Evolutionary conservation across 2,329 filamentous ascomycete genomes (phyloP).

Genomic region (Hypocrella siamensis): DNA sequence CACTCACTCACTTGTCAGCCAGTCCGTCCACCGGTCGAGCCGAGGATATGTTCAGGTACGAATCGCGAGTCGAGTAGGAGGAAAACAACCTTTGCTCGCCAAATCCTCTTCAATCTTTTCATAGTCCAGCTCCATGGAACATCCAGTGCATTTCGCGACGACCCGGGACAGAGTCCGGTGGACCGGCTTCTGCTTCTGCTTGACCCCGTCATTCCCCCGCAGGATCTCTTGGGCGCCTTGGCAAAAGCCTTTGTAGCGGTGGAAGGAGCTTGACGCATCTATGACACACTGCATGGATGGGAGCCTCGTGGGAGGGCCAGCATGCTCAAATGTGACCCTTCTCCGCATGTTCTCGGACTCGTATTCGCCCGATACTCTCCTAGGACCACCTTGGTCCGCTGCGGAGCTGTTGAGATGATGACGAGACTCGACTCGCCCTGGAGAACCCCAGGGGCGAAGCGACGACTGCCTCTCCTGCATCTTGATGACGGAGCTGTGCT

Average conservation of each 20-base stretch:
- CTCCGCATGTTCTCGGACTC: background rate
- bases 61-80: too few species aligned
- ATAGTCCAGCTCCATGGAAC: slow-evolving; percentile 37
- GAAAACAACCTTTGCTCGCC: slow-evolving; percentile 31
- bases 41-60: too few species aligned
- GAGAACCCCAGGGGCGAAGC: background rate
- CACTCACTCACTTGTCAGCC: background rate
- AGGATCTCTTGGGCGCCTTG: slow-evolving; percentile 34
- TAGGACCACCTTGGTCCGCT: too few species aligned
- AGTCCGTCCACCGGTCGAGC: too few species aligned
- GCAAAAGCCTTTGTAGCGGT: slow-evolving; percentile 37
- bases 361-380: slow-evolving; percentile 1
- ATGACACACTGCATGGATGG: slow-evolving; percentile 22
- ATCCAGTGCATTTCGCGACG: slow-evolving; percentile 35
- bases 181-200: slow-evolving; percentile 33
- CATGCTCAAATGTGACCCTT: slow-evolving; percentile 1
- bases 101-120: slow-evolving; percentile 34
- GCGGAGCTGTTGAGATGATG: too few species aligned
- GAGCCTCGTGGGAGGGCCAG: background rate
- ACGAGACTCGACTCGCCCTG: too few species aligned
- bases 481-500: slow-evolving; percentile 3
- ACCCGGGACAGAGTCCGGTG: slow-evolving; percentile 7
- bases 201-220: slow-evolving; percentile 31
- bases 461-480: slow-evolving; percentile 2
- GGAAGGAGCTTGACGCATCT: slow-evolving; percentile 30